Evolutionary conservation across 2,329 filamentous ascomycete genomes (phyloP).

Genomic region (Fusarium coffeatum): DNA sequence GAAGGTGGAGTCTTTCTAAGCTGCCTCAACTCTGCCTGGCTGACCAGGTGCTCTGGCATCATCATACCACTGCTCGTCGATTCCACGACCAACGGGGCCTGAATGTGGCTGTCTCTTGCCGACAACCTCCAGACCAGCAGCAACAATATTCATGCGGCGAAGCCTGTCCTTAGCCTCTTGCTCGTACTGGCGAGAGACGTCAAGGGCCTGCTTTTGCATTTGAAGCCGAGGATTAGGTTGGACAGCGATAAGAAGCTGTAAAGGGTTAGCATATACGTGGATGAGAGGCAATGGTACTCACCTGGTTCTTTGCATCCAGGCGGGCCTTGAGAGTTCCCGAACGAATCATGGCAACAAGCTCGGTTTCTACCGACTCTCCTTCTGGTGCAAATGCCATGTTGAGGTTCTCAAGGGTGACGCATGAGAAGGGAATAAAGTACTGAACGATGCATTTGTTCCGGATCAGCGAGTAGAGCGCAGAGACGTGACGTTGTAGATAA

Average conservation of each 20-base stretch:
- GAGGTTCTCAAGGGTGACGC: conserved; percentile 84
- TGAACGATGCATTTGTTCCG: conserved; percentile 93
- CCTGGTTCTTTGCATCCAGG: conserved; percentile 84
- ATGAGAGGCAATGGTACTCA: conserved; percentile 49
- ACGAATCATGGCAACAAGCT: conserved; percentile 83
- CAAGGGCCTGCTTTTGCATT: conserved; percentile 77
- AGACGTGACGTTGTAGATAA: conserved; percentile 80
- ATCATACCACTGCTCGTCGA: conserved; percentile 53
- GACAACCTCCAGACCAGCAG: conserved; percentile 78
- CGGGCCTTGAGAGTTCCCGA: conserved; percentile 77
- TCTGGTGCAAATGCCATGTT: conserved; percentile 77
- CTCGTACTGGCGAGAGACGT: conserved; percentile 77
- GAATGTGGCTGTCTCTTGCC: conserved; percentile 40
- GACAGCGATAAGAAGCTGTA: conserved; percentile 77
- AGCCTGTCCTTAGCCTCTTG: conserved; percentile 80
- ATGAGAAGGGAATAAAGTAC: conserved; percentile 91
- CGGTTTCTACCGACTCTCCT: conserved; percentile 73
- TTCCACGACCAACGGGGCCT: conserved; percentile 6
- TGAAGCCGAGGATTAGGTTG: conserved; percentile 72
- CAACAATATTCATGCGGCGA: conserved; percentile 78
- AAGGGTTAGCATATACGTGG: conserved; percentile 12
- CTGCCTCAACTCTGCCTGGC: conserved; percentile 19
- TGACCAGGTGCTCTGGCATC: conserved; percentile 36
- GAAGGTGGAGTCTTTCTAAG: conserved; percentile 2
- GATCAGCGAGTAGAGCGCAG: conserved; percentile 77